phyloP scores from a whole-genome alignment of 177 flowering plant species.

The Vitis hybrid region DNA sequence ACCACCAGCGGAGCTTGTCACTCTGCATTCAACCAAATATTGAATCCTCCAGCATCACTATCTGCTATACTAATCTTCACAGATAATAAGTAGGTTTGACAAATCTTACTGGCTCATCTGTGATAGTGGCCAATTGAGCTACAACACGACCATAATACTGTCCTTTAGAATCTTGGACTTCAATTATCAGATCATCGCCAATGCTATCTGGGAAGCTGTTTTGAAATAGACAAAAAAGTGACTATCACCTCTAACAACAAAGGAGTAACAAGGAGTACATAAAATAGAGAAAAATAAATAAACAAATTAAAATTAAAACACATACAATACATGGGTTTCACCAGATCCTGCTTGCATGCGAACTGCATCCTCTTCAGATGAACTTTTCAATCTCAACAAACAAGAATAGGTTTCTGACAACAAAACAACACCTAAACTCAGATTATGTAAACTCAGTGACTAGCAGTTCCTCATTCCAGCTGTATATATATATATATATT shows the following conservation, averaged over 20 bases:
- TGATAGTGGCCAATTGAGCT: constrained; percentile 80
- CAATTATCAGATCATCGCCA: constrained; percentile 85
- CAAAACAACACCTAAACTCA: constrained; percentile 3
- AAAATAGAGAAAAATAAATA: constrained; percentile 22
- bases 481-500: too few species aligned
- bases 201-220: constrained; percentile 91
- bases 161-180: constrained; percentile 81
- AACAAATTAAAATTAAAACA: constrained; percentile 11
- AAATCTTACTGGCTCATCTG: constrained; percentile 72
- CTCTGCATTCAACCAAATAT: constrained; percentile 43
- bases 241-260: too few species aligned
- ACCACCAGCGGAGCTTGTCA: constrained; percentile 93
- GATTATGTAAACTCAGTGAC: too few species aligned
- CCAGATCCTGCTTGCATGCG: constrained; percentile 94
- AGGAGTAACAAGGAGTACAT: too few species aligned
- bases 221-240: too few species aligned
- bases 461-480: too few species aligned
- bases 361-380: constrained; percentile 68
- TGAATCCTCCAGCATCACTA: too few species aligned
- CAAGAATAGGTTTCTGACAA: constrained; percentile 78
- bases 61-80: constrained; percentile 10
- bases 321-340: constrained; percentile 95
- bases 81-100: not conserved
- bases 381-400: constrained; percentile 74
- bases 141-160: constrained; percentile 75